Conservation (phyloP, 2,329 filamentous ascomycete species). For the Ophiocordyceps camponoti-floridani region DNA sequence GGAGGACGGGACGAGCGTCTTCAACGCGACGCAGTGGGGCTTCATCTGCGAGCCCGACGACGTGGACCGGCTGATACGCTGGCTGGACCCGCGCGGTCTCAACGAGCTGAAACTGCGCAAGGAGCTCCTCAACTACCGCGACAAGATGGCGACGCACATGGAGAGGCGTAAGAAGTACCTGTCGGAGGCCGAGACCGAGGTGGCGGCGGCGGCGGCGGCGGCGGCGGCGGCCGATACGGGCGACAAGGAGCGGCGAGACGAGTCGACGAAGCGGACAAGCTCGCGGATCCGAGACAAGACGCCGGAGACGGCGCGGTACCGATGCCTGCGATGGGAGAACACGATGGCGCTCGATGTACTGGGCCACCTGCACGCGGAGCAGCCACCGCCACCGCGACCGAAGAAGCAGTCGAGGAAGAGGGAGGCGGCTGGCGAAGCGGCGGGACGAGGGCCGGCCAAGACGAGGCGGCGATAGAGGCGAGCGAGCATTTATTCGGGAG, state of each 20-base stretch:
- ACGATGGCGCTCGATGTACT: conserved; percentile 37
- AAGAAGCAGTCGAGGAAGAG: conserved; percentile 35
- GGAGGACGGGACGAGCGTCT: conserved; percentile 67
- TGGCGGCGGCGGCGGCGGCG: conserved; percentile 17
- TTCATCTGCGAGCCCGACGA: conserved; percentile 71
- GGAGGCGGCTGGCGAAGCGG: conserved; percentile 18
- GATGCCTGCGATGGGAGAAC: conserved; percentile 37
- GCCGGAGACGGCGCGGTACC: conserved; percentile 25
- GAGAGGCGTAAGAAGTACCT: conserved; percentile 57
- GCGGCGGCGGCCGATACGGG: conserved; percentile 12
- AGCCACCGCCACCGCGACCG: conserved; percentile 30
- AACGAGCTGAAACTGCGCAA: conserved; percentile 81
- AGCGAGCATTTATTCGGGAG: background rate
- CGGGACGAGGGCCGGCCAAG: conserved; percentile 12
- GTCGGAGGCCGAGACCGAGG: conserved; percentile 15
- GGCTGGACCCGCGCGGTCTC: conserved; percentile 74
- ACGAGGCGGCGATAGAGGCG: conserved; percentile 12
- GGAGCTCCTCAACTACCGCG: conserved; percentile 60
- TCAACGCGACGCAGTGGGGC: conserved; percentile 69
- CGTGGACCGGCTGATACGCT: conserved; percentile 62
- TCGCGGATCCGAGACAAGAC: conserved; percentile 26
- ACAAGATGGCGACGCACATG: conserved; percentile 67
- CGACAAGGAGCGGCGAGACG: conserved; percentile 21
- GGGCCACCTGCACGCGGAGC: conserved; percentile 38
- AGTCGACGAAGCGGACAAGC: conserved; percentile 24